Evolutionary conservation across 148 eudicot genomes (phyloP), one percentile per base, ranked within the genome.

Genomic region (Euryodendron excelsum): DNA sequence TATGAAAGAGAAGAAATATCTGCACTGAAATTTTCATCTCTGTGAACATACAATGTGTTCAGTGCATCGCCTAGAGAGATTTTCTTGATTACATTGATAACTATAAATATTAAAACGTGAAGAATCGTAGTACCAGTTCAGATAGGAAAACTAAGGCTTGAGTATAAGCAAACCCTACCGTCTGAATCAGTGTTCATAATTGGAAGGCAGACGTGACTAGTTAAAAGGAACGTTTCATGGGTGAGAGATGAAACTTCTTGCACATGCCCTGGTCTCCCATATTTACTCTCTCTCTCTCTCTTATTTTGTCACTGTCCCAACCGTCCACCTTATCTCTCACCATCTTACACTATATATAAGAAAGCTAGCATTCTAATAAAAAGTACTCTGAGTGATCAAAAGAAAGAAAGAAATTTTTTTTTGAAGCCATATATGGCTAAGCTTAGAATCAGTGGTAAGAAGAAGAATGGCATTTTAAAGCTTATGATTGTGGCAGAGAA

Each of bases 401-500:
- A 48, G 53, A 10, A 48, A 48, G 17, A 48, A 10, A 2, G 15
- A 14, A 48, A 14, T 10, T n/a, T n/a, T n/a, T n/a, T n/a, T n/a
- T n/a, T 48, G 14, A 10, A 53, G 30, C 23, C 37, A 82, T n/a
- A n/a, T n/a, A n/a, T 80, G 84, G 74, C 77, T 25, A 83, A 80
- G 47, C 62, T 65, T 39, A 61, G 48, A 80, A 65, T 33, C 15
- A 78, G 39, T 47, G 67, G 58, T 79, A 85, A 64, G 78, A 10
- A 48, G 11, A 87, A 80, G 80, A 85, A 76, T 73, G 77, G 80
- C 28, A 76, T 83, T 76, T 73, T 77, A 27, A 91, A 84, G 81
- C 87, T 91, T 4, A 91, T 86, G 36, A 14, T 80, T 17, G 85
- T 78, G 1, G 79, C 80, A 20, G 84, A 86, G 73, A 90, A 84